A percentile compares a stretch with the other conserved stretches of the same genome.
phyloP scores from a whole-genome alignment of 192 early-diverging fungal genomes.

The Backusella parvicylindrica region DNA sequence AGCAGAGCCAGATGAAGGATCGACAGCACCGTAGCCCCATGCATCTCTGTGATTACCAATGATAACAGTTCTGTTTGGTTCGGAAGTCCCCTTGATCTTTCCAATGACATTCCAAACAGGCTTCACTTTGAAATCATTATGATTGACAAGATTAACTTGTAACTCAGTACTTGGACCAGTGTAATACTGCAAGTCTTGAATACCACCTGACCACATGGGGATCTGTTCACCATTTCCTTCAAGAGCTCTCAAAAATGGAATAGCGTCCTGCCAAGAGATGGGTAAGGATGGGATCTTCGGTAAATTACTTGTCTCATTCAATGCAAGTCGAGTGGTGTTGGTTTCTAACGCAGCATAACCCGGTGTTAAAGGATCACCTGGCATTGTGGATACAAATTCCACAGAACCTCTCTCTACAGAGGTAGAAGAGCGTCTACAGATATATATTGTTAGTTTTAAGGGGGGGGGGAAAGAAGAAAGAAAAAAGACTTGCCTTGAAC shows the following conservation, averaged over 20 bases:
- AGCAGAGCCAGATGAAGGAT: constrained; percentile 59
- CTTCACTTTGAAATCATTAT: constrained; percentile 39
- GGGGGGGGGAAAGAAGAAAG: background rate
- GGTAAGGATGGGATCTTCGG: constrained; percentile 61
- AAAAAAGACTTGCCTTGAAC: constrained; percentile 38
- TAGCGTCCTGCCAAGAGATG: constrained; percentile 57
- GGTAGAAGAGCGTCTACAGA: constrained; percentile 38
- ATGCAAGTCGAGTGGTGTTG: constrained; percentile 36
- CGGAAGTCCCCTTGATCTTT: constrained; percentile 47
- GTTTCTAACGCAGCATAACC: constrained; percentile 43
- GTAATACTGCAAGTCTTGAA: constrained; percentile 47
- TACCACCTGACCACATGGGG: constrained; percentile 49
- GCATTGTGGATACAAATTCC: constrained; percentile 37
- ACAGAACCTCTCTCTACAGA: constrained; percentile 57
- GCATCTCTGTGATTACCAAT: constrained; percentile 66
- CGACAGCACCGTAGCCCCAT: constrained; percentile 61
- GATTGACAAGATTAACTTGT: constrained; percentile 47
- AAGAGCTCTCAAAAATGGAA: constrained; percentile 51
- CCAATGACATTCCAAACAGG: constrained; percentile 63
- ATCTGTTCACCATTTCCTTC: constrained; percentile 40
- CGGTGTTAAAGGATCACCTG: constrained; percentile 62
- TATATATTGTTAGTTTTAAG: background rate
- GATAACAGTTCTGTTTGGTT: constrained; percentile 48
- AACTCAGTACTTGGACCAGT: constrained; percentile 47
- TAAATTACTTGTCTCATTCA: constrained; percentile 41